Evolutionary conservation across 148 eudicot species (phyloP), one percentile per base, ranked within the genome.

Genomic region (Nepenthes mirabilis): DNA sequence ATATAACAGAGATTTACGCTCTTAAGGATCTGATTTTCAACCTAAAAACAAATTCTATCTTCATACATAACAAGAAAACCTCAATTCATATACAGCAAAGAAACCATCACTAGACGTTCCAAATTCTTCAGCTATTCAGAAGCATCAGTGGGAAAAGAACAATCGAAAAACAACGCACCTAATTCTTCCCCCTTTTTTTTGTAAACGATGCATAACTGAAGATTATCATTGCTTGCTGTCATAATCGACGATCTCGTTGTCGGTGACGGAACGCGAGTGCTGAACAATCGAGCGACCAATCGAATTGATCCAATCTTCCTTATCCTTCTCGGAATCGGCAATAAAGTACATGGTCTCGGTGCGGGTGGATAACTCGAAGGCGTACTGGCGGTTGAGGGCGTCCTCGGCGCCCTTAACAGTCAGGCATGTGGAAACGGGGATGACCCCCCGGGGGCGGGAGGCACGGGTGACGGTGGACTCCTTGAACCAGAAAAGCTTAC

Each of bases 301-400:
- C 10, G 88, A 80, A 51, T 80, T 83, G 54, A 83, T 81, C 89
- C 89, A 83, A 37, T 83, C 89, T 65, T 83, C 88, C 75, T 83
- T 80, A 68, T 83, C 85, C 77, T 83, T 81, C 70, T 83, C 89
- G 53, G 89, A 71, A 68, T 83, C 89, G 12, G 89, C 89, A 13
- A 84, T 61, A 58, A 84, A 84, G 64, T 81, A 84, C 80, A 84
- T 74, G 56, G 90, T 76, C 2, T 79, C 81, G n/a, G 64, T 53
- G 5, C 75, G 60, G 1, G 85, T 81, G 35, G 86, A 81, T 52
- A 84, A 59, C 70, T 84, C 81, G 65, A 84, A 84, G 0, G 90
- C 90, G 71, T 70, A 72, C 61, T 70, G 76, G 55, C 72, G 74
- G 62, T 74, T 75, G 33, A 84, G 65, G 5, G 78, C 79, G 58